Evolutionary conservation across 2,329 filamentous ascomycete genomes (phyloP).

Genomic region (Aspergillus udagawae): DNA sequence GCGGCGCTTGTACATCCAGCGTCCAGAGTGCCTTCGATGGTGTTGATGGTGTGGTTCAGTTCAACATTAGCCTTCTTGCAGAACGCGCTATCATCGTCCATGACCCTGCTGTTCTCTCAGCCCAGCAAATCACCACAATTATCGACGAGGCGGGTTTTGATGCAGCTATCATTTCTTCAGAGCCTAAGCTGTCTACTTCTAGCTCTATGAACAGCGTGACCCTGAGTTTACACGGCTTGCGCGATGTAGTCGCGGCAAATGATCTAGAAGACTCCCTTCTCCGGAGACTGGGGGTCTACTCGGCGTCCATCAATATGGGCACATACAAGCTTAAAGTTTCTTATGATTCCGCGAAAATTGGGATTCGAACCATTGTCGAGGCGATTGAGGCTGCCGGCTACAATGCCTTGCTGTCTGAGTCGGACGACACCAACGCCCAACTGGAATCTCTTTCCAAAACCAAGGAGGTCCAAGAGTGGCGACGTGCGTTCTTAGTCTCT

Average conservation of each 20-base stretch:
- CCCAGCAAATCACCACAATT: constrained; percentile 71
- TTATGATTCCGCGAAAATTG: constrained; percentile 67
- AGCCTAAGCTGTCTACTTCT: constrained; percentile 55
- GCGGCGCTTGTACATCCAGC: constrained; percentile 90
- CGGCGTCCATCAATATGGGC: constrained; percentile 69
- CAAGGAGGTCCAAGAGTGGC: constrained; percentile 93
- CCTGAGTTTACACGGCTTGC: constrained; percentile 79
- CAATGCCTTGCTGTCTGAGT: constrained; percentile 85
- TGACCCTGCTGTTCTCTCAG: constrained; percentile 64
- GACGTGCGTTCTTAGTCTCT: constrained; percentile 72
- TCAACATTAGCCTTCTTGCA: constrained; percentile 92
- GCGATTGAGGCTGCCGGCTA: constrained; percentile 75
- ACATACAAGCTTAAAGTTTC: constrained; percentile 70
- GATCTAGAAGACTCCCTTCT: constrained; percentile 66
- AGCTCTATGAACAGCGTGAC: constrained; percentile 61
- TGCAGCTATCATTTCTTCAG: constrained; percentile 74
- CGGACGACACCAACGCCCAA: constrained; percentile 94
- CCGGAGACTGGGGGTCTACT: constrained; percentile 65
- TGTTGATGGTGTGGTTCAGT: constrained; percentile 73
- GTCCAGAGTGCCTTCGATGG: constrained; percentile 77
- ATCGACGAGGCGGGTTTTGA: constrained; percentile 92
- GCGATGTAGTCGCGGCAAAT: constrained; percentile 67
- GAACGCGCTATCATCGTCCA: constrained; percentile 88
- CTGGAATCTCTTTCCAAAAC: constrained; percentile 95
- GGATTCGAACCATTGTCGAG: constrained; percentile 78